Base-by-base conservation (phyloP, 2,329 filamentous ascomycete genomes). In the Aspergillus proliferans region DNA sequence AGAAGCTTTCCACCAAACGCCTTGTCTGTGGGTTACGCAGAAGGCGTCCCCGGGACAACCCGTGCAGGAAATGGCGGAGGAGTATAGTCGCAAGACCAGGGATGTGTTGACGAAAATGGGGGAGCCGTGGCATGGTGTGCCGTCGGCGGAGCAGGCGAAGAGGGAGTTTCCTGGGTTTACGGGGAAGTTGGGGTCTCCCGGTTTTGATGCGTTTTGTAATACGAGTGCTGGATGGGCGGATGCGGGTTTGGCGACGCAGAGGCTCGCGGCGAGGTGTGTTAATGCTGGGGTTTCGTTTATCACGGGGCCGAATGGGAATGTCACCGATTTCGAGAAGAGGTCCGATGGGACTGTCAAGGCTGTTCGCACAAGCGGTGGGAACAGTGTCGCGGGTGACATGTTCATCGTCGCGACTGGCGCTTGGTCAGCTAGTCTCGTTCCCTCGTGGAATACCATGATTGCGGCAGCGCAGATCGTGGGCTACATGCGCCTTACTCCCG, bases 371-470 rank as follows among this genome's bases (percentile, higher is more conserved):
- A 58, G 60, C 2, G 68, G 76, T 50, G 76, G 75, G 1, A 64
- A 63, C 12, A 66, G 63, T 4, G 55, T 87, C 4, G 68, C 66
- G 2, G 86, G 84, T 1, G 85, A 87, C 46, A 75, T 90, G 7
- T 84, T 86, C 24, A 76, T 95, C 43, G 75, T 92, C 2, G 88
- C 91, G 0, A 82, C 88, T 0, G 91, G 90, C 18, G 88, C 90
- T 2, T 95, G 90, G 91, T 87, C 86, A 1, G 81, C 84, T 2
- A 77, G 80, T 1, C 75, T 95, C 12, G 70, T 95, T 45, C 85
- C 93, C 61, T 73, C 94, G 0, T 75, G 82, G 47, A 87, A 88
- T 26, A 80, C 86, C 34, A 83, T 83, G 46, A 79, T 84, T 50
- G 86, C 89, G 1, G 91, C 88, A 0, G 90, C 87, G 8, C 90